phyloP scores from a whole-genome alignment of 805 yeast genomes.

The Lipomyces kockii region DNA sequence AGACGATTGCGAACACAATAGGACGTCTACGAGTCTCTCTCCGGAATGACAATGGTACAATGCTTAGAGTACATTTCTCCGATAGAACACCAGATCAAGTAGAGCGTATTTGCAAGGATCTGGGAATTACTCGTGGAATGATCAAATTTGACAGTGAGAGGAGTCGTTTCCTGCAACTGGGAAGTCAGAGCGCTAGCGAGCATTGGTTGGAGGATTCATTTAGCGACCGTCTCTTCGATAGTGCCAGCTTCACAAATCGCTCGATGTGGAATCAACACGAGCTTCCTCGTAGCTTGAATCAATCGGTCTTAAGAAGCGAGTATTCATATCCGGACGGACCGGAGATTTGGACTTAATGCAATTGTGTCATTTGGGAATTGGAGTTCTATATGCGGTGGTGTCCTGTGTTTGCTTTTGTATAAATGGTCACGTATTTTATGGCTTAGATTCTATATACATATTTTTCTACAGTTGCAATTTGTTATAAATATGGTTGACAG shows the following conservation, averaged over 20 bases:
- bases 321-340: not conserved
- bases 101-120: slow-evolving; percentile 44
- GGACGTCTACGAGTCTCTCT: slow-evolving; percentile 70
- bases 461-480: not conserved
- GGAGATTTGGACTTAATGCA: not conserved
- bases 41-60: slow-evolving; percentile 46
- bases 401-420: not conserved
- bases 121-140: slow-evolving; percentile 26
- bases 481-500: not conserved
- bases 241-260: not conserved
- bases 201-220: not conserved
- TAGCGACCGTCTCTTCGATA: not conserved
- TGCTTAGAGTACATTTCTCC: slow-evolving; percentile 68
- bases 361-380: not conserved
- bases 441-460: not conserved
- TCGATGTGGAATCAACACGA: not conserved
- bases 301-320: not conserved
- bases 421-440: not conserved
- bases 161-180: not conserved
- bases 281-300: not conserved
- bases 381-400: not conserved
- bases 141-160: slow-evolving; percentile 8
- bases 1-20: slow-evolving; percentile 53
- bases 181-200: not conserved
- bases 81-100: slow-evolving; percentile 66